Conservation (phyloP, 176 grass and related monocot genomes). For the Stipa capillata region DNA sequence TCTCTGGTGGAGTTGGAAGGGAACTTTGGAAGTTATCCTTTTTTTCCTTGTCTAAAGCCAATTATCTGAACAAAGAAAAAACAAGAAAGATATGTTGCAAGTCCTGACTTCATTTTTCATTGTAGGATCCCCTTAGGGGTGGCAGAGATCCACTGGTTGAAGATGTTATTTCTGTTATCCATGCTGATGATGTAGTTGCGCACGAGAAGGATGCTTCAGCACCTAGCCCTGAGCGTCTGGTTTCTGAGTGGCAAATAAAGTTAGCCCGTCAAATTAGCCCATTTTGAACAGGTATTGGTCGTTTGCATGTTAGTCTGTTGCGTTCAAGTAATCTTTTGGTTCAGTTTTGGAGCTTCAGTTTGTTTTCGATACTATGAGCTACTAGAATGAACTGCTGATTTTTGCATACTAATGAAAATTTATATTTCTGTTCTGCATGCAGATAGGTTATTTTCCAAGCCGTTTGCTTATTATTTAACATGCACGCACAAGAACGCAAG, state of each 20-base stretch:
- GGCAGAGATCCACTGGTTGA: slow-evolving; percentile 82
- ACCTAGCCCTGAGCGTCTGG: slow-evolving; percentile 50
- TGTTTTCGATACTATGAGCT: neutral
- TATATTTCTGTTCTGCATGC: neutral
- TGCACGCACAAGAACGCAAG: neutral
- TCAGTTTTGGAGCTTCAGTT: neutral
- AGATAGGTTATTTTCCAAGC: neutral
- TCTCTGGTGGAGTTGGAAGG: neutral
- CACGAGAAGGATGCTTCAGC: slow-evolving; percentile 31
- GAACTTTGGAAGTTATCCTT: neutral
- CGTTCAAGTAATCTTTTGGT: neutral
- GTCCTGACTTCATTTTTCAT: slow-evolving; percentile 1
- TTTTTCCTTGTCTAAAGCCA: neutral
- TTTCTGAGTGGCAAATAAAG: slow-evolving; percentile 84
- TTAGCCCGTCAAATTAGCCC: slow-evolving; percentile 82
- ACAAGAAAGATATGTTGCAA: neutral
- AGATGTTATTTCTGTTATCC: slow-evolving; percentile 66
- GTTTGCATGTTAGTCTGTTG: neutral
- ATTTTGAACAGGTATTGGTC: slow-evolving; percentile 51
- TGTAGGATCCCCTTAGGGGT: slow-evolving; percentile 89
- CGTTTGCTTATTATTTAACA: neutral
- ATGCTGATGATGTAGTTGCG: slow-evolving; percentile 32
- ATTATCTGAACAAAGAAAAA: neutral
- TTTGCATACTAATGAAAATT: neutral
- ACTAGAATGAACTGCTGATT: neutral